A percentile compares a stretch with the other conserved stretches of the same genome.
phyloP scores from a whole-genome alignment of 2,329 filamentous ascomycete genomes.

The Ilyonectria destructans region DNA sequence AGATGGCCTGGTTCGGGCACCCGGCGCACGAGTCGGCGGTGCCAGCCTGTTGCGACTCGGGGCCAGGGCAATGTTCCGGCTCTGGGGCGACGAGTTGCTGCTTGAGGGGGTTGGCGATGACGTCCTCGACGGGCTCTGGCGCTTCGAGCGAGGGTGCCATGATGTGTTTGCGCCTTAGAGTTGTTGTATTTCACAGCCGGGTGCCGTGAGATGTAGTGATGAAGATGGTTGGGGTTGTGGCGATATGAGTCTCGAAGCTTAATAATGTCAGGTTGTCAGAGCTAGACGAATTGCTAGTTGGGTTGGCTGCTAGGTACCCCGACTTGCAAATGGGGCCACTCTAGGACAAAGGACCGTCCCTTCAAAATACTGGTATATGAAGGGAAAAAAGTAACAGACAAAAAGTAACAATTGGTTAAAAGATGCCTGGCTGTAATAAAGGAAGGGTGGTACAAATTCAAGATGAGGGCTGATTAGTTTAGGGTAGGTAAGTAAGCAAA shows the following conservation, averaged over 20 bases:
- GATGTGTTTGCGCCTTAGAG: constrained; percentile 31
- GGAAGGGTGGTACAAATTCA: constrained; percentile 1
- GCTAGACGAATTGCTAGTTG: constrained; percentile 8
- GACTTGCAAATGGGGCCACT: neutral
- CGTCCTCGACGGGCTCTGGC: constrained; percentile 76
- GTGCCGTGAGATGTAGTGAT: constrained; percentile 8
- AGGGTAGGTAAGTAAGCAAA: constrained; percentile 46
- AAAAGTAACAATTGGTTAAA: neutral
- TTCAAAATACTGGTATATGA: neutral
- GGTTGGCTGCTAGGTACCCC: neutral
- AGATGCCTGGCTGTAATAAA: neutral
- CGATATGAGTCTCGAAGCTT: constrained; percentile 39
- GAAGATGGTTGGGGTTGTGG: constrained; percentile 32
- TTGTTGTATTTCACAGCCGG: constrained; percentile 9
- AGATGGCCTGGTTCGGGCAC: constrained; percentile 96
- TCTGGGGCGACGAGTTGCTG: constrained; percentile 91
- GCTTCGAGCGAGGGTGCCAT: constrained; percentile 91
- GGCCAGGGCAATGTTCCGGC: constrained; percentile 96
- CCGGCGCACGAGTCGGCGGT: constrained; percentile 89
- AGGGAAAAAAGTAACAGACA: too few species aligned
- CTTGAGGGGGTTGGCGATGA: constrained; percentile 83
- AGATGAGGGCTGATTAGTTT: constrained; percentile 17
- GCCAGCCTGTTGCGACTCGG: constrained; percentile 81
- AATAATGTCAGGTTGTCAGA: constrained; percentile 33
- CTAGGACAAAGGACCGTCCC: neutral